phyloP scores from a whole-genome alignment of 176 grass and related monocot species.

The Musa beccarii region DNA sequence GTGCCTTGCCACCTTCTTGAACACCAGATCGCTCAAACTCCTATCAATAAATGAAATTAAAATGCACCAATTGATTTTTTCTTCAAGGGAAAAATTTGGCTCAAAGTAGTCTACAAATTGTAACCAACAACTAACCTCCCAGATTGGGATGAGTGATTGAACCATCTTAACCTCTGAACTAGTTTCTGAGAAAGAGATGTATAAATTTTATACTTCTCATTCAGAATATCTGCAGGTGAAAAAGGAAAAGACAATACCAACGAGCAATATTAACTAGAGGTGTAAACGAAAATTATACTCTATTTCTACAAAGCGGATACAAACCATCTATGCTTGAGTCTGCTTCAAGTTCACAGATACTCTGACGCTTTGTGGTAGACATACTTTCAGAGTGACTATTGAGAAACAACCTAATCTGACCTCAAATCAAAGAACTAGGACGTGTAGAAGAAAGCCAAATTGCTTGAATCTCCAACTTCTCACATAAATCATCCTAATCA shows the following conservation, averaged over 20 bases:
- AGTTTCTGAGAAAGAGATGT: slow-evolving; percentile 77
- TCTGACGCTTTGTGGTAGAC: slow-evolving; percentile 39
- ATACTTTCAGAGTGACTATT: slow-evolving; percentile 19
- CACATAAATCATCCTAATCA: slow-evolving; percentile 55
- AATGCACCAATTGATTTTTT: slow-evolving; percentile 4
- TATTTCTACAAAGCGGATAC: slow-evolving; percentile 1
- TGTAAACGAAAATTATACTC: slow-evolving; percentile 21
- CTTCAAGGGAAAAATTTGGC: too few relatives aligned
- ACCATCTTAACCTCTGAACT: slow-evolving; percentile 71
- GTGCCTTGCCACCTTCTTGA: slow-evolving; percentile 39
- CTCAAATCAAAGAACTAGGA: slow-evolving; percentile 50
- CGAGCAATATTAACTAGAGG: not conserved
- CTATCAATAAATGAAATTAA: slow-evolving; percentile 31
- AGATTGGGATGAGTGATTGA: slow-evolving; percentile 82
- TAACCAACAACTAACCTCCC: slow-evolving; percentile 54
- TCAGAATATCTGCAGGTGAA: slow-evolving; percentile 64
- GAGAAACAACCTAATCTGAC: slow-evolving; percentile 27
- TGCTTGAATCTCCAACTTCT: slow-evolving; percentile 24
- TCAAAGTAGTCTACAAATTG: not conserved
- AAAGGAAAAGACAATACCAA: not conserved
- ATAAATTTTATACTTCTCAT: slow-evolving; percentile 76
- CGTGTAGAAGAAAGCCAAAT: slow-evolving; percentile 80
- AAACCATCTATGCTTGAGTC: slow-evolving; percentile 72
- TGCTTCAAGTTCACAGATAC: slow-evolving; percentile 82
- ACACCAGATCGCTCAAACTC: slow-evolving; percentile 46